Base-by-base conservation (phyloP, 2,329 filamentous ascomycete genomes). In the Pseudocercospora eumusae region DNA sequence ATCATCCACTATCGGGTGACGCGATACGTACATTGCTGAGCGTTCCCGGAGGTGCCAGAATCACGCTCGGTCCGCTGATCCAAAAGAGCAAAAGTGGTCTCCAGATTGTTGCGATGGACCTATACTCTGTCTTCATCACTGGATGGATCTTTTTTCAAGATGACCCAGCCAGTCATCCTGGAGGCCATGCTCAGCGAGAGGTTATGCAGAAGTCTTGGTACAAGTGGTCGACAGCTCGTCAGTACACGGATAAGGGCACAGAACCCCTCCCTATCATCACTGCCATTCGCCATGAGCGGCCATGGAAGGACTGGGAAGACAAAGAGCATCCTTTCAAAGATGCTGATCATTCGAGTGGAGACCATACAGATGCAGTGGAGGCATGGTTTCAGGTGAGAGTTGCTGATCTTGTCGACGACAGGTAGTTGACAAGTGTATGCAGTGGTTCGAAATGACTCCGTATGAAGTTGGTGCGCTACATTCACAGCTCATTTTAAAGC, bases 371-470 rank as follows among this genome's bases (percentile, higher is more conserved):
- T 25, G 74, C 71, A 28, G 60, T 69, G 52, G 75, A 77, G 66
- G 68, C 70, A 33, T 75, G 74, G 73, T 76, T 75, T 62, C 74
- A 75, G 47, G 47, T 52, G 47, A n/a, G 47, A 27, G 15, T 3
- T 3, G 13, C 10, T 15, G 8, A 7, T n/a, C 4, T 1, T n/a
- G 20, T 25, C 5, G 25, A 27, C 11, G 15, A 31, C 11, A 4
- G 21, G 5, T n/a, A 8, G 27, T 25, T 52, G 47, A 52, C n/a
- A 10, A 31, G 10, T 25, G 15, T 50, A 7, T 13, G 25, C 15
- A 28, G 54, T 76, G 74, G 71, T 74, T 71, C 59, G 72, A 75
- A 60, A 67, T 74, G 57, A 73, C 71, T 4, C 74, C 74, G 0
- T 74, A 74, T 60, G 73, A 75, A 62, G 64, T 75, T 33, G 73